Evolutionary conservation across 768 basidiomycete genomes (phyloP).

Genomic region (Phylloporus scabripes): DNA sequence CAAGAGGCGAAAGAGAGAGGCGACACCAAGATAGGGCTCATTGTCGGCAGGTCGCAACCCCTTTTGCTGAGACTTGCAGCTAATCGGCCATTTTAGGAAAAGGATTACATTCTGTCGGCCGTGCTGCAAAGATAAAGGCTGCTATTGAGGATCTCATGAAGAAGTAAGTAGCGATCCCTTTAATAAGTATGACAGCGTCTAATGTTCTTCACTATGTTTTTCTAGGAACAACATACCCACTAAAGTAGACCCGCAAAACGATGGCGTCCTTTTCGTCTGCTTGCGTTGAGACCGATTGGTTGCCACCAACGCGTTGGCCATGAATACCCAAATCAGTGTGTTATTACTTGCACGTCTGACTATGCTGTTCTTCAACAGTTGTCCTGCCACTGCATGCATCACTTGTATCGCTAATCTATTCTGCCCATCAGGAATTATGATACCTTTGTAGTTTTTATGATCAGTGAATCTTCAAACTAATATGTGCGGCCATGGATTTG

Average conservation of each 20-base stretch:
- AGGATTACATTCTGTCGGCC: conserved; percentile 75
- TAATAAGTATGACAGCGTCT: background rate
- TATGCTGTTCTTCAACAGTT: too few species aligned
- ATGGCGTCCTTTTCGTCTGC: conserved; percentile 79
- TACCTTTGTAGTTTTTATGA: too few species aligned
- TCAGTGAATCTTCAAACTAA: too few species aligned
- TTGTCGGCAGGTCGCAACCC: conserved; percentile 63
- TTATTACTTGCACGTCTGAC: too few species aligned
- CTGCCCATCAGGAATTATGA: too few species aligned
- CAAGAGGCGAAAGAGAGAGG: conserved; percentile 59
- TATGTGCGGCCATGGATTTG: too few species aligned
- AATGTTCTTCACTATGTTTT: background rate
- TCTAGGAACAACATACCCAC: conserved; percentile 67
- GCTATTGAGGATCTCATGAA: conserved; percentile 84
- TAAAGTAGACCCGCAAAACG: conserved; percentile 71
- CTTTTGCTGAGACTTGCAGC: background rate
- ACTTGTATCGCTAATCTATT: too few species aligned
- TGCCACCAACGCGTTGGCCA: background rate
- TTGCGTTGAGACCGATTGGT: conserved; percentile 11
- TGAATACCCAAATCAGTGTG: background rate
- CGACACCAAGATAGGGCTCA: conserved; percentile 63
- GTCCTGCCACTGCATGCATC: too few species aligned
- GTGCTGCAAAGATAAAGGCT: conserved; percentile 83
- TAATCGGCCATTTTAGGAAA: conserved; percentile 48
- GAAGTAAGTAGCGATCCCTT: conserved; percentile 44